Percentiles rank a stretch among this genome's conserved stretches.
Conservation (phyloP, 73 alveolate genomes). For the Tetrahymena thermophila region DNA sequence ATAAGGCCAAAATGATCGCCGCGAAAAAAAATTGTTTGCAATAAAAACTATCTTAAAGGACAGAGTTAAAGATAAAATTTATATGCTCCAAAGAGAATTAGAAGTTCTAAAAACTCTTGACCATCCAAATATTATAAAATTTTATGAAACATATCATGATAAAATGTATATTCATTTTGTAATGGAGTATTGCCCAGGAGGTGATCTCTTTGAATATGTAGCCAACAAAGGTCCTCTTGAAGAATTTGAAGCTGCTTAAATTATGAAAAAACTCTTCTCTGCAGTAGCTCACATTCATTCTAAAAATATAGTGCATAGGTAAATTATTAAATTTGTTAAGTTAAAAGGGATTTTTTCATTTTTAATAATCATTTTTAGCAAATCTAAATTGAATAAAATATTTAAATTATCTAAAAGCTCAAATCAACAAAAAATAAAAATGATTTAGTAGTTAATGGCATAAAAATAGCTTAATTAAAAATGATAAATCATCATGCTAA, state of each 20-base stretch:
- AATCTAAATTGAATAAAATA: no score
- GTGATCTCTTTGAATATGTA: conserved; percentile 48
- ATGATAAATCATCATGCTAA: no score
- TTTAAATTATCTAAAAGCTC: no score
- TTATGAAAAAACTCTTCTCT: conserved; percentile 46
- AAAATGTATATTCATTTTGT: conserved; percentile 63
- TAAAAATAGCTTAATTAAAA: no score
- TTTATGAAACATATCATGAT: conserved; percentile 66
- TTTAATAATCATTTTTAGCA: neutral
- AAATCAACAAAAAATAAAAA: no score
- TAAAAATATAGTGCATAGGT: conserved; percentile 42
- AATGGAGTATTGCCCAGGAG: conserved; percentile 70
- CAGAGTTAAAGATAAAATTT: conserved; percentile 27
- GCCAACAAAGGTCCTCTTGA: conserved; percentile 22
- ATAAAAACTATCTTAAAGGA: conserved; percentile 35
- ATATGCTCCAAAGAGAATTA: conserved; percentile 53
- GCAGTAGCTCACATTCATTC: conserved; percentile 49
- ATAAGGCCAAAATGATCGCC: conserved; percentile 2
- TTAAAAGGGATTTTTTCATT: neutral
- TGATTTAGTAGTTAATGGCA: no score
- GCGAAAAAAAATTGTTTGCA: conserved; percentile 28
- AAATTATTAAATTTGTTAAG: no score
- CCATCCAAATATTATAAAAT: conserved; percentile 74
- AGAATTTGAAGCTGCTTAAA: conserved; percentile 47
- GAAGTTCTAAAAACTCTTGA: conserved; percentile 56